Base-by-base conservation (phyloP, 495 filamentous ascomycete genomes). In the Podospora australis region DNA sequence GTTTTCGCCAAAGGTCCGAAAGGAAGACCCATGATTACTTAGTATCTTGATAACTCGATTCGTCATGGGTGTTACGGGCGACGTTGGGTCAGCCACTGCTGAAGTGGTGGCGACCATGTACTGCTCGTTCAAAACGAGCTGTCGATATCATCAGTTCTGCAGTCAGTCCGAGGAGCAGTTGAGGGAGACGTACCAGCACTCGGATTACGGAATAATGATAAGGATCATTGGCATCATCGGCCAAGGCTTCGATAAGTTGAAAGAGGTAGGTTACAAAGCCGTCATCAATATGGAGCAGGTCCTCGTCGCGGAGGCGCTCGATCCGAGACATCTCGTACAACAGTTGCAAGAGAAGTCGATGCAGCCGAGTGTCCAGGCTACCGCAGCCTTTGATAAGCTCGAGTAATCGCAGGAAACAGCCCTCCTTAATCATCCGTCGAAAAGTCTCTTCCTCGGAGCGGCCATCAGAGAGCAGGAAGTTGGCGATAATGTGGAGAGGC, bases 261-360 rank as follows among this genome's bases (percentile, higher is more conserved):
- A 97, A 95, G 8, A 97, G 78, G 58, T 88, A 86, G 10, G 72
- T 73, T 47, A 96, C 75, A 55, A 97, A 95, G 28, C 78, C 75
- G 61, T 98, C 92, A 60, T 95, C 87, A 48, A 97, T 70, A 21
- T 70, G 74, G 77, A 85, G 71, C 48, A 98, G 65, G 59, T 97
- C 91, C 50, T 90, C 81, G 46, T 74, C 68, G 52, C 79, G 82
- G 16, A 98, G 62, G 39, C 82, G 74, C 68, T 97, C 91, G 64
- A 96, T 88, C 40, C 94, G 79, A 34, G 88, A 94, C 88, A 96
- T 96, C 72, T 97, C 92, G 66, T 95, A 98, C 54, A 97, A 73
- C 49, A 98, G 69, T 67, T 96, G 86, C 66, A 98, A 74, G 22
- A 95, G 71, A 25, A 89, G 69, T 23, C 85, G 78, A 72, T 96